Conservation (phyloP, 176 grass and related monocot species). For the Aegilops sharonensis region DNA sequence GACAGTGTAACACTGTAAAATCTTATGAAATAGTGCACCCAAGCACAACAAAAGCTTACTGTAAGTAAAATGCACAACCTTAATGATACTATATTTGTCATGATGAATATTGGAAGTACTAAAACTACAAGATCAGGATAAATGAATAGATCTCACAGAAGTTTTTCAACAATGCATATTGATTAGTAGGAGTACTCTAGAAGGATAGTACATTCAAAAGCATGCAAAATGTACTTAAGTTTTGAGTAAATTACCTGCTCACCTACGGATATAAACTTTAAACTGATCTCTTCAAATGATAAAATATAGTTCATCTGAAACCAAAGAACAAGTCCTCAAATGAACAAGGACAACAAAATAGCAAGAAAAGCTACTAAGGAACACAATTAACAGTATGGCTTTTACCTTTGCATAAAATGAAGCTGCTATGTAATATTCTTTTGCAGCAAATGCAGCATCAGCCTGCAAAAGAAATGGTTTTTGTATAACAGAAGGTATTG, state of each 20-base stretch:
- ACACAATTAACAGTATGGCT: conserved; percentile 13
- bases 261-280: conserved; percentile 84
- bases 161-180: conserved; percentile 9
- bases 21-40: neutral
- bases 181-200: neutral
- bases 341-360: conserved; percentile 15
- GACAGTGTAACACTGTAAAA: conserved; percentile 8
- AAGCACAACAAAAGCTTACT: conserved; percentile 4
- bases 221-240: conserved; percentile 22
- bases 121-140: neutral
- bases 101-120: conserved; percentile 17
- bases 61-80: conserved; percentile 5
- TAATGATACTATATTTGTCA: conserved; percentile 25
- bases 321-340: conserved; percentile 25
- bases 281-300: conserved; percentile 96
- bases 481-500: conserved; percentile 8
- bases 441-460: conserved; percentile 80
- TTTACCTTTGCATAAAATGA: conserved; percentile 95
- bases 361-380: neutral
- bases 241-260: conserved; percentile 73
- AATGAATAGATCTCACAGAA: conserved; percentile 18
- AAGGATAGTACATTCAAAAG: conserved; percentile 24
- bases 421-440: conserved; percentile 92
- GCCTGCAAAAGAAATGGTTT: conserved; percentile 53
- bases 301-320: conserved; percentile 87